Conservation (phyloP, 1,284 basidiomycete species). For the Waitea zeae region DNA sequence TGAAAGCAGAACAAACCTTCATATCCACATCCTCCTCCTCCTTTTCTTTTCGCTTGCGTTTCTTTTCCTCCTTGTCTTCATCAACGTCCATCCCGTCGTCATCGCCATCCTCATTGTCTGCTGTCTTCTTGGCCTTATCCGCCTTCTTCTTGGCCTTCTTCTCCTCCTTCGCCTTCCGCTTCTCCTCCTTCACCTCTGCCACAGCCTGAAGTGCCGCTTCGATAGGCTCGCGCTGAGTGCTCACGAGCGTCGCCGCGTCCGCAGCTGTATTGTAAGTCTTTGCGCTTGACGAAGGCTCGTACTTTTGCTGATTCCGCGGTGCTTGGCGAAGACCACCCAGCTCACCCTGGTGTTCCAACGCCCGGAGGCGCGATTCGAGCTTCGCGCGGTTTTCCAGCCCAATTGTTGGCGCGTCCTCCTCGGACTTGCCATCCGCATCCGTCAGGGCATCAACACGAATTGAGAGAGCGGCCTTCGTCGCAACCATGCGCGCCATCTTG, state of each 20-base stretch:
- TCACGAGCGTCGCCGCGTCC: slow-evolving; percentile 66
- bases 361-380: slow-evolving; percentile 85
- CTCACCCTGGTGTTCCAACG: slow-evolving; percentile 74
- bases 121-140: slow-evolving; percentile 35
- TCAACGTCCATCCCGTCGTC: slow-evolving; percentile 26
- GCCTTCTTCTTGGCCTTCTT: slow-evolving; percentile 45
- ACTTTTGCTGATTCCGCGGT: slow-evolving; percentile 56
- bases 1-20: slow-evolving; percentile 18
- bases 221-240: slow-evolving; percentile 68
- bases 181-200: slow-evolving; percentile 64
- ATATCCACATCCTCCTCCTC: slow-evolving; percentile 14
- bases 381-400: slow-evolving; percentile 90
- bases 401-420: slow-evolving; percentile 64
- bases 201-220: slow-evolving; percentile 48
- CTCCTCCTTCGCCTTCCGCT: slow-evolving; percentile 66
- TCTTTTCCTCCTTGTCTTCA: slow-evolving; percentile 44
- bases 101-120: slow-evolving; percentile 17
- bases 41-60: slow-evolving; percentile 57
- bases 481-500: slow-evolving; percentile 99
- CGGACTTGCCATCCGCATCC: slow-evolving; percentile 83
- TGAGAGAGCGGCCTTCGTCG: slow-evolving; percentile 91
- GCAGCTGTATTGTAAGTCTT: slow-evolving; percentile 72
- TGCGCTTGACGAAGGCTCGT: slow-evolving; percentile 61
- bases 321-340: slow-evolving; percentile 42
- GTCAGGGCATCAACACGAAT: slow-evolving; percentile 94